phyloP scores from a whole-genome alignment of 2,329 filamentous ascomycete species.

The Alternaria infectoria region DNA sequence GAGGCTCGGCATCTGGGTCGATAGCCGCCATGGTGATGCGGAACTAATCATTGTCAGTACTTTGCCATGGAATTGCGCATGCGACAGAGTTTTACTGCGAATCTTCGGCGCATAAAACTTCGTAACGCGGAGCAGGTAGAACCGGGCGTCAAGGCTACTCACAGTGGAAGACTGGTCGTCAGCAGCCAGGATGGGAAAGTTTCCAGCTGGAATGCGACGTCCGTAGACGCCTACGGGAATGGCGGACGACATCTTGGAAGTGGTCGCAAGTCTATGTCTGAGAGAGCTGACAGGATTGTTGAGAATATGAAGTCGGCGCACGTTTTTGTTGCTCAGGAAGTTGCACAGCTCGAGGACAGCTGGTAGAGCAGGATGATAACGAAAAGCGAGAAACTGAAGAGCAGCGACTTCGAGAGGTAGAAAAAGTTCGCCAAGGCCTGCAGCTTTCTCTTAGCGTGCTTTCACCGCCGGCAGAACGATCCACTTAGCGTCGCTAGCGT shows the following conservation, averaged over 20 bases:
- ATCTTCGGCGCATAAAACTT: not conserved
- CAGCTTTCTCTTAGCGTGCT: conserved; percentile 21
- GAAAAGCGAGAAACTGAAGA: conserved; percentile 18
- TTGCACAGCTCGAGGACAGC: conserved; percentile 28
- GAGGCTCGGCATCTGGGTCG: conserved; percentile 77
- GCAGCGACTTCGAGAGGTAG: conserved; percentile 18
- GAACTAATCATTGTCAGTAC: conserved; percentile 65
- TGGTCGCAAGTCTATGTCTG: conserved; percentile 9
- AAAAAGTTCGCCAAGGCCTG: conserved; percentile 40
- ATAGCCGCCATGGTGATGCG: conserved; percentile 98
- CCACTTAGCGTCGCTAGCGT: conserved; percentile 17
- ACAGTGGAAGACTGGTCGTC: conserved; percentile 81
- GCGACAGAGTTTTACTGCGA: conserved; percentile 1
- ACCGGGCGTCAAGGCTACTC: conserved; percentile 52
- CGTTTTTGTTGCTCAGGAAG: conserved; percentile 8
- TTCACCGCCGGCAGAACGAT: conserved; percentile 35
- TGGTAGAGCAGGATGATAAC: conserved; percentile 18
- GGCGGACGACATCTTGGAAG: conserved; percentile 43
- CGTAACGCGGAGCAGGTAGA: not conserved
- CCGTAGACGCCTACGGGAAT: conserved; percentile 82
- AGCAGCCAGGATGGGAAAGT: conserved; percentile 79
- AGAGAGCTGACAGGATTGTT: conserved; percentile 1
- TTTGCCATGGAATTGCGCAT: not conserved
- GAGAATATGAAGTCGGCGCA: not conserved
- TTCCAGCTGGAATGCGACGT: conserved; percentile 86